Conservation (phyloP, 2,329 filamentous ascomycete species). For the Pseudogymnoascus sp. region DNA sequence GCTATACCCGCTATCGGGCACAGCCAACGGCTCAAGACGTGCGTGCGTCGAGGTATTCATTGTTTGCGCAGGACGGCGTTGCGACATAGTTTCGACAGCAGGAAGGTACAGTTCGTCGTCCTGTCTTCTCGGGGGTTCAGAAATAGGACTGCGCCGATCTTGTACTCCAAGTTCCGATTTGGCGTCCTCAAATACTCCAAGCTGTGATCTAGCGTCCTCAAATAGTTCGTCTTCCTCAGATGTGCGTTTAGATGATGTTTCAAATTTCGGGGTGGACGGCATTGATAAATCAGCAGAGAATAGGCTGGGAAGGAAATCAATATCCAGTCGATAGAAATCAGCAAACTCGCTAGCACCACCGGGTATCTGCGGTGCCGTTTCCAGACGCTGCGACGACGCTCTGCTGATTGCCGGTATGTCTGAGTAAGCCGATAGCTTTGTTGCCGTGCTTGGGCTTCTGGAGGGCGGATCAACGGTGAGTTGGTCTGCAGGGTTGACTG, state of each 20-base stretch:
- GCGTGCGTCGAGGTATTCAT: neutral
- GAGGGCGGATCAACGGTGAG: neutral
- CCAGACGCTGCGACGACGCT: neutral
- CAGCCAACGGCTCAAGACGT: neutral
- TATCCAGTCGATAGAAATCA: slow-evolving; percentile 15
- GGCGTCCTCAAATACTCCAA: neutral
- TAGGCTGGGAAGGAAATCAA: slow-evolving; percentile 24
- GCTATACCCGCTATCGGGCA: slow-evolving; percentile 29
- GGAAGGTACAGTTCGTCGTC: neutral
- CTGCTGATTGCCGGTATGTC: neutral
- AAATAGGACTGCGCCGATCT: neutral
- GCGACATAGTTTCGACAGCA: neutral
- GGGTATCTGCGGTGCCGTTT: neutral
- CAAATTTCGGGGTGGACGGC: slow-evolving; percentile 28
- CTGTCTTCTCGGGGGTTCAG: neutral
- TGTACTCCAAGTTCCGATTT: neutral
- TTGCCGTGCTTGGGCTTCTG: neutral
- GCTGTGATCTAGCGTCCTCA: slow-evolving; percentile 42
- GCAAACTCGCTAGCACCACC: neutral
- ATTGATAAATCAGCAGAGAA: slow-evolving; percentile 29
- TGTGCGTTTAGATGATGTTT: slow-evolving; percentile 40
- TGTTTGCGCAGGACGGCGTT: neutral
- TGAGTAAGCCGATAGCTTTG: neutral
- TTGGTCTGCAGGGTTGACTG: neutral
- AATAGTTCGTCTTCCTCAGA: slow-evolving; percentile 42